Base-by-base conservation (phyloP, 176 grass and related monocot species). In the Musa itinerans region DNA sequence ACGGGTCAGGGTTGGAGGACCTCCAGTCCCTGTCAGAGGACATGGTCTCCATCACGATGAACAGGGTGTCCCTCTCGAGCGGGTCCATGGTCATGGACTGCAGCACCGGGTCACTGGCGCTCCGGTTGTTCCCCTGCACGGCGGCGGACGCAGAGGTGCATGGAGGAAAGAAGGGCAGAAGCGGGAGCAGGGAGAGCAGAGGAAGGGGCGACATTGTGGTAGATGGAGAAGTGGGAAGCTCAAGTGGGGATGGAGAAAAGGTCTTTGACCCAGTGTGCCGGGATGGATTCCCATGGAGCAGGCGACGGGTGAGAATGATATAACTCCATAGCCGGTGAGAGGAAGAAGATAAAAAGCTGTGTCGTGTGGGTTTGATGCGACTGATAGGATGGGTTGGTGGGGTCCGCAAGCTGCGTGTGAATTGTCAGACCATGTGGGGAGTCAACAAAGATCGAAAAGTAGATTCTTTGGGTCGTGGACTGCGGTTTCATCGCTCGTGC, bases 11-110 rank as follows among this genome's bases (percentile, higher is more conserved):
- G 85, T 81, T 90, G 76, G 88, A 88, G 64, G 77, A 54, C 65
- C 89, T 78, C 93, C 93, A 92, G 72, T 83, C 85, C 3, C 87
- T 78, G 78, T 96, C 87, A 21, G 89, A 90, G 29, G 93, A 96
- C 69, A 92, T 83, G 65, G 85, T 75, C 25, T 88, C 93, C 92
- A 96, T 96, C 43, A 96, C 81, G 53, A 68, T 73, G 81, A 92
- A 88, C n/a, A 92, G 81, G 63, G 85, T 84, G 78, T 92, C 89
- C 75, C 62, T 81, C 83, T 96, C 89, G n/a, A 72, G 24, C 0
- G 78, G 19, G 49, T 86, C 84, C 92, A 92, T 86, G 54, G 74
- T 71, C 25, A 76, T 52, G 5, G 82, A 53, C 25, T 69, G 67
- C 17, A 64, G 17, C 74, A 76, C 22, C 12, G 27, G 57, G 56